These are phyloP conservation scores for Collybia nuda DNA, from an alignment of 768 basidiomycete genomes.

Conservation along the genomic window DNA sequence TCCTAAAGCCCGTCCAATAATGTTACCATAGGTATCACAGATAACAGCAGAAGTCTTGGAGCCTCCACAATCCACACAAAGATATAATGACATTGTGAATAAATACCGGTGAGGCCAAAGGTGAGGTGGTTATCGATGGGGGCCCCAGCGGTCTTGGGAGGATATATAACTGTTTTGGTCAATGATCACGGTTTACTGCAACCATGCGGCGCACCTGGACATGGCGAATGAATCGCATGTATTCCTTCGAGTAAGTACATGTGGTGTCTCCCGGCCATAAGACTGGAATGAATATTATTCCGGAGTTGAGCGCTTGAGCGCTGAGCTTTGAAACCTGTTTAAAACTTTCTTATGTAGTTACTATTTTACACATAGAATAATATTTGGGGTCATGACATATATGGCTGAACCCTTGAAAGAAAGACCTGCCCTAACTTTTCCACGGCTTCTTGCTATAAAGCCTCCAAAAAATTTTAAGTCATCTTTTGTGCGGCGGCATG, in stretches of 20 bases:
- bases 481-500: constrained; percentile 79
- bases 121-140: no score
- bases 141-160: no score
- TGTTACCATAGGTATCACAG: constrained; percentile 51
- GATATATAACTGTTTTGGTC: no score
- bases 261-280: neutral
- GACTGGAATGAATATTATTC: neutral
- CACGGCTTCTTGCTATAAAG: constrained; percentile 23
- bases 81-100: constrained; percentile 55
- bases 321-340: no score
- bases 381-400: no score
- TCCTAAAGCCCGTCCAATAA: constrained; percentile 65
- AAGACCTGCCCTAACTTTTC: constrained; percentile 39
- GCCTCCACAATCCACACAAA: constrained; percentile 88
- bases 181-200: no score
- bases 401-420: no score
- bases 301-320: neutral
- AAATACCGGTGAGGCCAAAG: neutral
- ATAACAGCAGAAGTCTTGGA: constrained; percentile 85
- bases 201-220: no score
- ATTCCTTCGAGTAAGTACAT: neutral
- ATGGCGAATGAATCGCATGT: no score
- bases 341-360: no score
- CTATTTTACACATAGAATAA: no score
- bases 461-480: no score